These are phyloP conservation scores for Boletus sp. DNA, from an alignment of 768 basidiomycete genomes.

Conservation along the genomic window DNA sequence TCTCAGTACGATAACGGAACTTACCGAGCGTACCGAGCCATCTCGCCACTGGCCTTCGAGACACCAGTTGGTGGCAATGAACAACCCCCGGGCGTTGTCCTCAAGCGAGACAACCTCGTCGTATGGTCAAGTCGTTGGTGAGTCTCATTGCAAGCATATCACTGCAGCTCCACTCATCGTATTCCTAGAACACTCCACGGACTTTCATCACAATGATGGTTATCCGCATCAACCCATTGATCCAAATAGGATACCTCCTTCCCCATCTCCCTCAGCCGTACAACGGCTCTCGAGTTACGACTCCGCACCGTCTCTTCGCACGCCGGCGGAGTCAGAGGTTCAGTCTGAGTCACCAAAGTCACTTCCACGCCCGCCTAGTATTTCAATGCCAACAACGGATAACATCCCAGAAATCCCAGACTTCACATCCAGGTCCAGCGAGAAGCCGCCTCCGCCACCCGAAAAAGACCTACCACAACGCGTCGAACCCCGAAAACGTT, in stretches of 20 bases:
- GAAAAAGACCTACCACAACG: constrained; percentile 24
- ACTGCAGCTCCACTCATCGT: constrained; percentile 3
- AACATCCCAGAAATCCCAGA: constrained; percentile 58
- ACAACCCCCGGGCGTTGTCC: constrained; percentile 39
- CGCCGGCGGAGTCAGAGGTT: constrained; percentile 38
- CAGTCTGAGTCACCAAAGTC: constrained; percentile 35
- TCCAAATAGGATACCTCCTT: constrained; percentile 60
- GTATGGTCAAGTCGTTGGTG: constrained; percentile 64
- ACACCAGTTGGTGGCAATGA: constrained; percentile 38
- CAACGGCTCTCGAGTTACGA: constrained; percentile 58
- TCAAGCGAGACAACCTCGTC: constrained; percentile 46
- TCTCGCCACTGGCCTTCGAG: constrained; percentile 48
- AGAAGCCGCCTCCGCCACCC: constrained; percentile 25
- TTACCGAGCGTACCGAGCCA: constrained; percentile 62
- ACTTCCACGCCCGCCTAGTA: constrained; percentile 42
- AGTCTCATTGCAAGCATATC: constrained; percentile 17
- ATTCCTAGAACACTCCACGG: constrained; percentile 17
- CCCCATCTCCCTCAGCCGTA: constrained; percentile 68
- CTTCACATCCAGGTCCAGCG: constrained; percentile 46
- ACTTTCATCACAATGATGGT: not conserved
- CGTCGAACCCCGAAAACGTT: constrained; percentile 41
- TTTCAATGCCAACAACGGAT: constrained; percentile 44
- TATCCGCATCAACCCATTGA: constrained; percentile 32
- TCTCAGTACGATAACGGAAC: constrained; percentile 67
- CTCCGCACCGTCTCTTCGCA: constrained; percentile 52